These are phyloP conservation scores for Tranzscheliella williamsii DNA, from an alignment of 1,284 basidiomycete genomes.

Conservation along the genomic window DNA sequence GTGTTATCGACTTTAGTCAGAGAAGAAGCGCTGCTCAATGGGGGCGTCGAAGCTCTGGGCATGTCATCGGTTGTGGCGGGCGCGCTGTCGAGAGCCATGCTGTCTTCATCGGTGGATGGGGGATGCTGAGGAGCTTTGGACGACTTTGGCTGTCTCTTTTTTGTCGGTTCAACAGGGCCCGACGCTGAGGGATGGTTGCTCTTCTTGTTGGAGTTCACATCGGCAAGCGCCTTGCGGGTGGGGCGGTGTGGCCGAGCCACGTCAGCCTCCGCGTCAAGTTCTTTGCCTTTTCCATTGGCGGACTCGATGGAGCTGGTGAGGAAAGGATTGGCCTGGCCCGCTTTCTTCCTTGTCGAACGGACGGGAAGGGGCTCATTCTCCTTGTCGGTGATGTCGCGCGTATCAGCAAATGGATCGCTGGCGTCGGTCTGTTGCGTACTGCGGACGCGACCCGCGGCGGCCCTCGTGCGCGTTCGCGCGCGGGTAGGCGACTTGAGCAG, in stretches of 20 bases:
- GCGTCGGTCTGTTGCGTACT: not conserved
- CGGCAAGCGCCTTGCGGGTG: slow-evolving; percentile 19
- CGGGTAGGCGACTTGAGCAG: slow-evolving; percentile 46
- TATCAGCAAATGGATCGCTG: slow-evolving; percentile 12
- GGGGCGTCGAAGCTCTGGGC: slow-evolving; percentile 36
- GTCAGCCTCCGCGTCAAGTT: not conserved
- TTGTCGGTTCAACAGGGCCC: not conserved
- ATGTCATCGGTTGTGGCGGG: slow-evolving; percentile 1
- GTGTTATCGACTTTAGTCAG: not conserved
- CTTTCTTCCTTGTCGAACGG: slow-evolving; percentile 3
- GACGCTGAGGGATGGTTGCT: not conserved
- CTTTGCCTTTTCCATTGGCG: slow-evolving; percentile 15
- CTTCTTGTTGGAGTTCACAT: slow-evolving; percentile 13
- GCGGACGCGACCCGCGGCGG: slow-evolving; percentile 4
- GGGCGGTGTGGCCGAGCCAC: slow-evolving; percentile 1
- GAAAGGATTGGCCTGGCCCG: not conserved
- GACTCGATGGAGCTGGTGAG: not conserved
- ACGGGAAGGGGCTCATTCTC: slow-evolving; percentile 23
- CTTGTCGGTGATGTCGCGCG: slow-evolving; percentile 21
- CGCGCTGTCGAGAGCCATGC: slow-evolving; percentile 17
- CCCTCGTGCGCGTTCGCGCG: slow-evolving; percentile 21
- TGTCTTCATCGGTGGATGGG: slow-evolving; percentile 17
- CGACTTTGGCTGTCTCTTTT: not conserved
- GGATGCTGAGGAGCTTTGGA: slow-evolving; percentile 1
- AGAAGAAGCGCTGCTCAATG: not conserved